Percentiles rank a stretch among this genome's conserved stretches.
These are phyloP conservation scores for Penicillium lagena DNA, from an alignment of 495 filamentous ascomycete genomes.

Conservation along the genomic window DNA sequence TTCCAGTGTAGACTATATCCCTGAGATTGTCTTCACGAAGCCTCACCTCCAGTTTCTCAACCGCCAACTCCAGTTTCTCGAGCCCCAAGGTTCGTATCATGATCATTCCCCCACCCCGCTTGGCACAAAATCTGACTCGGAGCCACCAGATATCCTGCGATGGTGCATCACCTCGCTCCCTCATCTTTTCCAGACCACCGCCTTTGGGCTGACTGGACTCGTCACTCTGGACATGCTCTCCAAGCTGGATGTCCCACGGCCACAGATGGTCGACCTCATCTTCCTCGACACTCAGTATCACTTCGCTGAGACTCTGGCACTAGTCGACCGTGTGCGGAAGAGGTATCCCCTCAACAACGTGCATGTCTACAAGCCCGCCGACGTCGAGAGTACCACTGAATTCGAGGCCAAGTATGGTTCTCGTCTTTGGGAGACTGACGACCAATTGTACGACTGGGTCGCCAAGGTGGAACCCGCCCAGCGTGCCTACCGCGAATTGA, in stretches of 20 bases:
- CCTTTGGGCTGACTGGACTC: conserved; percentile 90
- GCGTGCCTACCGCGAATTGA: conserved; percentile 80
- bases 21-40: conserved; percentile 80
- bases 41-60: conserved; percentile 88
- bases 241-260: conserved; percentile 65
- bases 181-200: conserved; percentile 91
- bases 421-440: conserved; percentile 77
- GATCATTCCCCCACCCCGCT: background rate
- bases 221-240: conserved; percentile 94
- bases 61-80: conserved; percentile 73
- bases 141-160: conserved; percentile 65
- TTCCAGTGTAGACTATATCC: conserved; percentile 58
- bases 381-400: conserved; percentile 58
- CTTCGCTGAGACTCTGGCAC: conserved; percentile 80
- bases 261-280: conserved; percentile 73
- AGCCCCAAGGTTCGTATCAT: conserved; percentile 55
- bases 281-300: conserved; percentile 97
- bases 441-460: conserved; percentile 90
- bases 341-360: conserved; percentile 72
- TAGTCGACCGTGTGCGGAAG: conserved; percentile 71
- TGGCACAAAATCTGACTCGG: conserved; percentile 15
- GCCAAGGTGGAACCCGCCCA: conserved; percentile 97
- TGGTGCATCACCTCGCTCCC: conserved; percentile 92
- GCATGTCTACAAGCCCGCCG: conserved; percentile 83
- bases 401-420: conserved; percentile 78